Base-by-base conservation (phyloP, 148 eudicot genomes). In the Rheum nobile region DNA sequence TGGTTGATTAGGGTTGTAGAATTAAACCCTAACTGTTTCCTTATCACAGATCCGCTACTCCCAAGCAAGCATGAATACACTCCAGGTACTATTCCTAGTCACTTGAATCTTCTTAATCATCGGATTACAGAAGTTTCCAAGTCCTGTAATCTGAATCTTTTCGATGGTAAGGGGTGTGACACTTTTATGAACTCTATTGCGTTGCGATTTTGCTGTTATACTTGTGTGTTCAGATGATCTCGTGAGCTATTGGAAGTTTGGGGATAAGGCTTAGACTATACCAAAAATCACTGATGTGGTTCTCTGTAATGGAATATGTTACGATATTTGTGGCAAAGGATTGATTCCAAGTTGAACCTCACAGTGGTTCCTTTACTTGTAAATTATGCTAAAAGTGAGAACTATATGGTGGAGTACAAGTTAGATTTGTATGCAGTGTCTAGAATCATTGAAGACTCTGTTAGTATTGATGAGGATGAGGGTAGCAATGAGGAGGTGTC, bases 81-180 rank as follows among this genome's bases (percentile, higher is more conserved):
- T 22, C 43, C 41, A 1, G 44, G 19, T 19, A 50, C 5, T 38
- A 0, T 29, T 28, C 65, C 32, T n/a, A 73, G 5, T 0, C 8
- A 13, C 8, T 65, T 78, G 72, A 78, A 78, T 43, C 54, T 73
- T 19, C 71, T 78, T 24, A 28, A 78, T 14, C 35, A 37, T 32
- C 41, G 77, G 13, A 4, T 78, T 26, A 1, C 55, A 4, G 72
- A 78, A 7, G n/a, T 78, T 47, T 9, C 73, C 22, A 43, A 67
- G 19, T 67, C 50, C 14, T 73, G 26, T 57, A 10, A 10, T 9
- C 31, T 57, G 34, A 12, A 57, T 57, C 26, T 26, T 26, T 6
- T 57, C 14, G 67, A 57, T 19, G 4, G 31, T 28, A 10, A 10
- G 17, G 67, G 67, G 11, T 22, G 28, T 54, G 17, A 16, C 0